These are phyloP conservation scores for Hypoxylon sp. DNA, from an alignment of 2,329 filamentous ascomycete species.

Conservation along the genomic window DNA sequence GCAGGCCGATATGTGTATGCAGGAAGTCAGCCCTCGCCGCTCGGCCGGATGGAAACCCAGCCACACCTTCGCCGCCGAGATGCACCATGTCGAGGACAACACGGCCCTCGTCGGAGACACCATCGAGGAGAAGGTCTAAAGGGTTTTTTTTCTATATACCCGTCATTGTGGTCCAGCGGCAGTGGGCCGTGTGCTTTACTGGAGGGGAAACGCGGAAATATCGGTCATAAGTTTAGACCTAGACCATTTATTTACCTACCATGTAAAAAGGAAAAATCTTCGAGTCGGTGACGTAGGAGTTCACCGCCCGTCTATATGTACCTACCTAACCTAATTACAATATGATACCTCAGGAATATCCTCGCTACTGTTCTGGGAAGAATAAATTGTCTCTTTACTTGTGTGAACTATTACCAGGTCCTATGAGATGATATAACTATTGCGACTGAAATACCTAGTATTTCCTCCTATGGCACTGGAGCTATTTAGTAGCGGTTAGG, in stretches of 20 bases:
- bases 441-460: too few species aligned
- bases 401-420: neutral
- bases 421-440: neutral
- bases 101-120: constrained; percentile 43
- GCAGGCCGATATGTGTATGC: constrained; percentile 77
- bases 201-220: constrained; percentile 4
- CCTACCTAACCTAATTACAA: constrained; percentile 12
- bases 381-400: neutral
- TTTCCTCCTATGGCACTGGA: neutral
- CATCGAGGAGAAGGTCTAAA: constrained; percentile 52
- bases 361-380: too few species aligned
- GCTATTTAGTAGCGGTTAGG: neutral
- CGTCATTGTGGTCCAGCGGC: neutral
- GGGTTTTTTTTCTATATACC: neutral
- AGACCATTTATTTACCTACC: constrained; percentile 15
- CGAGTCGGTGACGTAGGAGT: neutral
- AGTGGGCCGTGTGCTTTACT: constrained; percentile 2
- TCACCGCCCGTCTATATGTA: constrained; percentile 6
- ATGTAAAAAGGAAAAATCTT: constrained; percentile 5
- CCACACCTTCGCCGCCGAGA: constrained; percentile 56
- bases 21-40: constrained; percentile 61
- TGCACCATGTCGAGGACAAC: constrained; percentile 50
- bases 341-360: constrained; percentile 18
- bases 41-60: constrained; percentile 55
- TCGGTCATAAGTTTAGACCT: constrained; percentile 20